These are phyloP conservation scores for Nakazawaea peltata DNA, from an alignment of 805 yeast species.

Conservation along the genomic window DNA sequence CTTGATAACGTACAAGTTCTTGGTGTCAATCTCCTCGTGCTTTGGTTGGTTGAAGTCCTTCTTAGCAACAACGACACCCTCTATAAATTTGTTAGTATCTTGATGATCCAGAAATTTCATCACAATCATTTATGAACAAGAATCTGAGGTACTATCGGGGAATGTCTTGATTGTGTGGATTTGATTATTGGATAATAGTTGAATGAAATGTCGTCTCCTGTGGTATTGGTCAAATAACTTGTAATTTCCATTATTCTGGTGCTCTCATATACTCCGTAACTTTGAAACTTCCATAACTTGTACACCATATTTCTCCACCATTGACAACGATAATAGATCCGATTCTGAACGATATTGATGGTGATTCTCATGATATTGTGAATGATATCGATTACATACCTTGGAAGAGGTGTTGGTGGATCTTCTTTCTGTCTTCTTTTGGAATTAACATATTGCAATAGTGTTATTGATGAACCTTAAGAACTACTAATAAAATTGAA, in stretches of 20 bases:
- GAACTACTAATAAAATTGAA: background rate
- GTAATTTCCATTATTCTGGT: no score
- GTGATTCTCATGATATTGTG: background rate
- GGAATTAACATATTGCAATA: conserved; percentile 88
- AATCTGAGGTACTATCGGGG: no score
- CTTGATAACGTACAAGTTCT: conserved; percentile 96
- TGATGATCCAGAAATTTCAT: no score
- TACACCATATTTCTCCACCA: background rate
- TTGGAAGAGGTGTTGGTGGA: conserved; percentile 98
- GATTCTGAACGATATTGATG: no score
- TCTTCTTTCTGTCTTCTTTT: conserved; percentile 99
- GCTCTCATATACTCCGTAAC: no score
- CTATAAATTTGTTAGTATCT: conserved; percentile 43
- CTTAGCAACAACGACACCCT: conserved; percentile 99
- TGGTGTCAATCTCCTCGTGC: conserved; percentile 98
- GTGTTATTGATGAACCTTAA: background rate
- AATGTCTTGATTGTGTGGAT: no score
- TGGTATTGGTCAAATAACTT: no score
- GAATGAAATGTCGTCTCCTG: no score
- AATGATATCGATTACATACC: no score
- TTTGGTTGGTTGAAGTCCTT: conserved; percentile 96
- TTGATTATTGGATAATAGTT: no score
- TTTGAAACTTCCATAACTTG: background rate
- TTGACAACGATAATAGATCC: background rate
- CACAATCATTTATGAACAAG: no score